phyloP scores from a whole-genome alignment of 306 rosid genomes.

The Vachellia pachyceras region DNA sequence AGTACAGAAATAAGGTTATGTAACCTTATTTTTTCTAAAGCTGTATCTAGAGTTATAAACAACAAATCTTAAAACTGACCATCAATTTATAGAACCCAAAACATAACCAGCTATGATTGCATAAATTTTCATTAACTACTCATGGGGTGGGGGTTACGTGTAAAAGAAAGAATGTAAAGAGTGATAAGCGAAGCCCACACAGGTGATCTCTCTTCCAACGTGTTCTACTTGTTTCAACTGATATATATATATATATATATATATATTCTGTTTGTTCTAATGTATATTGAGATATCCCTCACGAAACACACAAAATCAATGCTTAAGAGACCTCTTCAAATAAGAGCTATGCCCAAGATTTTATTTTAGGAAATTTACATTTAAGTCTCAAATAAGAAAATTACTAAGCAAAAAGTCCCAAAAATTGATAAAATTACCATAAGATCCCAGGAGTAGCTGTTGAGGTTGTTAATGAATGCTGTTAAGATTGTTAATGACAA shows the following conservation, averaged over 20 bases:
- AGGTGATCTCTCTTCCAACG: not conserved
- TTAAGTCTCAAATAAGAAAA: too few species aligned
- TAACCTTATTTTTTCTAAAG: not conserved
- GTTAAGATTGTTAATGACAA: too few species aligned
- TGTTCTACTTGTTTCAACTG: not conserved
- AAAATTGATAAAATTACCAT: too few species aligned
- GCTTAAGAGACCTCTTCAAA: not conserved
- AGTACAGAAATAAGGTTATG: not conserved
- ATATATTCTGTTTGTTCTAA: too few species aligned
- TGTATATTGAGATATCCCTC: too few species aligned
- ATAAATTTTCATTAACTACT: not conserved
- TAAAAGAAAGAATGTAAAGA: not conserved
- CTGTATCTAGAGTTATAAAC: not conserved
- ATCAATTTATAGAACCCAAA: not conserved
- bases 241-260: too few species aligned
- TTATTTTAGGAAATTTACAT: not conserved
- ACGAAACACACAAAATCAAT: too few species aligned
- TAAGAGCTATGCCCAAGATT: not conserved
- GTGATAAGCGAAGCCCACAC: not conserved
- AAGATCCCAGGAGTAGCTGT: too few species aligned
- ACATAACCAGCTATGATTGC: too few species aligned
- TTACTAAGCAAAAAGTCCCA: too few species aligned
- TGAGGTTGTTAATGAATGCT: too few species aligned
- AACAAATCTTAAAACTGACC: not conserved
- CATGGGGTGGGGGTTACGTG: not conserved